Conservation (phyloP, 306 rosid species). For the Albizia julibrissin region DNA sequence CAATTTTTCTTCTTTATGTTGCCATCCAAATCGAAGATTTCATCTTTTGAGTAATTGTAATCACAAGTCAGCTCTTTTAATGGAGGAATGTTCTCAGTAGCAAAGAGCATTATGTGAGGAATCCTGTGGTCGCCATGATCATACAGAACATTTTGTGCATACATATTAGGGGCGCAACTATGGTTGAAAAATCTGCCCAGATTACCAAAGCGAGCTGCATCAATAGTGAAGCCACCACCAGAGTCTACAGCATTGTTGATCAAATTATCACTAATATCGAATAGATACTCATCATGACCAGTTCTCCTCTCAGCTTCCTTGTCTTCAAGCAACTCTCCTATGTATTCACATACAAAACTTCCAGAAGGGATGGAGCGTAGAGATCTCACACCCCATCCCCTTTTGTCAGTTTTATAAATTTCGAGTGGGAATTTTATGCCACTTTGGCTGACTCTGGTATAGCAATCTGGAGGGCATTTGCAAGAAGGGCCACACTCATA, state of each 20-base stretch:
- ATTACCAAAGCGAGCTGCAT: constrained; percentile 63
- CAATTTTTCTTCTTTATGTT: constrained; percentile 67
- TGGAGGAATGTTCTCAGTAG: constrained; percentile 62
- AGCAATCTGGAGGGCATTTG: constrained; percentile 62
- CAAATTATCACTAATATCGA: constrained; percentile 58
- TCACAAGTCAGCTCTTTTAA: constrained; percentile 61
- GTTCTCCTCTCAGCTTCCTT: constrained; percentile 60
- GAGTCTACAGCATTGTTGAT: constrained; percentile 36
- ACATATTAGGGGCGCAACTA: constrained; percentile 75
- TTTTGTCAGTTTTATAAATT: constrained; percentile 57
- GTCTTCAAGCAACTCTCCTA: constrained; percentile 67
- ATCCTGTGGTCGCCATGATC: constrained; percentile 66
- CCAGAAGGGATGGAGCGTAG: constrained; percentile 64
- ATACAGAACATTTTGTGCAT: constrained; percentile 64
- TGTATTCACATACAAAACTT: constrained; percentile 71
- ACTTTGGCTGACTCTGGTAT: constrained; percentile 60
- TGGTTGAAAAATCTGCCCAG: constrained; percentile 78
- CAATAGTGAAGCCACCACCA: constrained; percentile 58
- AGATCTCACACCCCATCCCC: constrained; percentile 88
- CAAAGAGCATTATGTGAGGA: constrained; percentile 74
- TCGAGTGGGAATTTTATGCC: constrained; percentile 67
- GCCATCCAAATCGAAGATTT: constrained; percentile 57
- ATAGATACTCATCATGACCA: constrained; percentile 62
- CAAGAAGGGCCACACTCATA: constrained; percentile 77
- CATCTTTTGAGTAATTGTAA: constrained; percentile 58